Evolutionary conservation across 345 rosid genomes (phyloP).

Genomic region (Corchorus olitorius): DNA sequence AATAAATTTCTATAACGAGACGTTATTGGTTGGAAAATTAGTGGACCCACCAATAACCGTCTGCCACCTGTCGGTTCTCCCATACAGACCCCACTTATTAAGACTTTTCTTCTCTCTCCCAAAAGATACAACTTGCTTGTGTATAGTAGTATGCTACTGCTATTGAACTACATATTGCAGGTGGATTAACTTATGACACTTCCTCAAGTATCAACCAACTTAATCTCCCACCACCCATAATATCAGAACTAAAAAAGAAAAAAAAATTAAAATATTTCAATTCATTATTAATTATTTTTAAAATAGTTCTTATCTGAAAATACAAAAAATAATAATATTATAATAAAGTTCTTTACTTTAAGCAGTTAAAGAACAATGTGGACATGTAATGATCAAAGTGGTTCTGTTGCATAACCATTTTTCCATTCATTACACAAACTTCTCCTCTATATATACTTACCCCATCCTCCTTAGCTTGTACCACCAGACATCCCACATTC

Average conservation of each 20-base stretch:
- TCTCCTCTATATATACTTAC: conserved; percentile 28
- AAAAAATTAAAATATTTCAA: not conserved
- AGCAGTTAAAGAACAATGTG: conserved; percentile 5
- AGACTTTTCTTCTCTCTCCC: not conserved
- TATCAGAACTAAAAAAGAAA: not conserved
- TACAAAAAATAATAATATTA: not conserved
- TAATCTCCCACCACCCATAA: not conserved
- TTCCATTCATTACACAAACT: conserved; percentile 2
- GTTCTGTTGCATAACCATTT: conserved; percentile 22
- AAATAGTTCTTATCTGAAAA: not conserved
- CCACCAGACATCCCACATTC: conserved; percentile 4
- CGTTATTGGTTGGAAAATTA: conserved; percentile 6
- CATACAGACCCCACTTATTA: no score
- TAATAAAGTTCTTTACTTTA: not conserved
- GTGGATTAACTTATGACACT: not conserved
- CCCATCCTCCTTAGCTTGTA: conserved; percentile 31
- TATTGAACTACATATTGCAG: no score
- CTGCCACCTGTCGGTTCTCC: not conserved
- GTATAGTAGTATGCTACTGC: not conserved
- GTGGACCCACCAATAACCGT: not conserved
- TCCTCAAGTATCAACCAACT: not conserved
- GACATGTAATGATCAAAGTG: conserved; percentile 18
- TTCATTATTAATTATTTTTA: not conserved
- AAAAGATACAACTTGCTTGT: not conserved
- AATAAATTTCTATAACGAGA: no score